phyloP scores from a whole-genome alignment of 176 grass and related monocot species.

The Rhynchospora pubera region DNA sequence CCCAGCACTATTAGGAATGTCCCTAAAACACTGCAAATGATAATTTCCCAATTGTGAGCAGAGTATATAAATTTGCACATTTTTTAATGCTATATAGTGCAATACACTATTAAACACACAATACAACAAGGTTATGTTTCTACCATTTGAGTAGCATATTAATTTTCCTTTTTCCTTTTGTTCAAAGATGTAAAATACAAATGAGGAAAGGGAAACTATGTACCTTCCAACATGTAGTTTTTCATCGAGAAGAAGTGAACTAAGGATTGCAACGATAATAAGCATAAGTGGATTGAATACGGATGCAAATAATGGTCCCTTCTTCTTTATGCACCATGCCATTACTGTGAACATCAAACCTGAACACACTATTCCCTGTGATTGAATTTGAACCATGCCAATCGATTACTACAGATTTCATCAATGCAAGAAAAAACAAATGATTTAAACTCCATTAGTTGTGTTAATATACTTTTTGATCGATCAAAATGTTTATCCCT shows the following conservation, averaged over 20 bases:
- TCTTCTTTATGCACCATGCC: conserved; percentile 71
- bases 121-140: too few relatives aligned
- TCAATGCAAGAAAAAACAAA: background rate
- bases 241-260: conserved; percentile 71
- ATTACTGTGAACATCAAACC: conserved; percentile 54
- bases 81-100: background rate
- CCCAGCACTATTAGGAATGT: conserved; percentile 56
- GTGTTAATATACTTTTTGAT: too few relatives aligned
- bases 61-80: background rate
- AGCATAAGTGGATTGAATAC: conserved; percentile 81
- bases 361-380: conserved; percentile 43
- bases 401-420: background rate
- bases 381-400: background rate
- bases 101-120: background rate
- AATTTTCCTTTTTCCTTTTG: background rate
- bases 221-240: conserved; percentile 61
- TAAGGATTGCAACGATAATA: conserved; percentile 50
- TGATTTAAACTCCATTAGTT: background rate
- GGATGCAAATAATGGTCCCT: conserved; percentile 62
- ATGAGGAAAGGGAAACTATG: background rate
- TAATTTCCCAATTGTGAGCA: background rate
- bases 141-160: background rate
- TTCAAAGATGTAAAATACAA: background rate
- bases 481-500: too few relatives aligned
- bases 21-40: conserved; percentile 36